Evolutionary conservation across 345 rosid species (phyloP).

Genomic region (Eucalyptus brandiana): DNA sequence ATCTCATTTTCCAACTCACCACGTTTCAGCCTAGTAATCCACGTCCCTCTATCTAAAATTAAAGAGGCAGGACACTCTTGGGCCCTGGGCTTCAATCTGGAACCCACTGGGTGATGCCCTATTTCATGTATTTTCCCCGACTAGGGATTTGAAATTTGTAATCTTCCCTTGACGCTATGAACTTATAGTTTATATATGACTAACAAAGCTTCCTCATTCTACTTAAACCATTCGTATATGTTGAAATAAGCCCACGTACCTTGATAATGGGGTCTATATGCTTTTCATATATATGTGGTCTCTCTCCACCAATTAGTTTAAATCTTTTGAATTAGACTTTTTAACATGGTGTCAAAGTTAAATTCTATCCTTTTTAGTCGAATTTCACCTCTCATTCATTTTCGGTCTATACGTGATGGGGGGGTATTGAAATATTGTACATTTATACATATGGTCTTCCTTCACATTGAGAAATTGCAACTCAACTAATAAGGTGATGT

Average conservation of each 20-base stretch:
- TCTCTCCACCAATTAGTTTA: not conserved
- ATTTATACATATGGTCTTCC: not conserved
- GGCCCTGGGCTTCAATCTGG: not conserved
- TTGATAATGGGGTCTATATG: not conserved
- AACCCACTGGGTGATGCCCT: not conserved
- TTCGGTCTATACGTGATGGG: fast-evolving
- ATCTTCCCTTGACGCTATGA: not conserved
- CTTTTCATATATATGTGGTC: fast-evolving
- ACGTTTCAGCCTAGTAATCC: not conserved
- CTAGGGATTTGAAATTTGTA: not conserved
- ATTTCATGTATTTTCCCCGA: not conserved
- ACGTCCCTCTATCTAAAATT: not conserved
- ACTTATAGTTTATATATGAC: not conserved
- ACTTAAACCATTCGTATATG: not conserved
- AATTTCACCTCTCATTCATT: not conserved
- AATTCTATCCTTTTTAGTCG: not conserved
- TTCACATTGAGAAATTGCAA: not conserved
- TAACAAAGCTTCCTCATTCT: not conserved
- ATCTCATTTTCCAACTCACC: not conserved
- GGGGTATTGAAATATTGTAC: not conserved
- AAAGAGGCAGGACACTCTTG: not conserved
- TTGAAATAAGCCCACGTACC: not conserved
- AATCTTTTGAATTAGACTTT: not conserved
- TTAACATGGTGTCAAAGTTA: not conserved
- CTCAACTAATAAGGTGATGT: not conserved